A percentile compares a stretch with the other conserved stretches of the same genome.
Conservation (phyloP, 345 rosid species). For the Noccaea bulbosa region DNA sequence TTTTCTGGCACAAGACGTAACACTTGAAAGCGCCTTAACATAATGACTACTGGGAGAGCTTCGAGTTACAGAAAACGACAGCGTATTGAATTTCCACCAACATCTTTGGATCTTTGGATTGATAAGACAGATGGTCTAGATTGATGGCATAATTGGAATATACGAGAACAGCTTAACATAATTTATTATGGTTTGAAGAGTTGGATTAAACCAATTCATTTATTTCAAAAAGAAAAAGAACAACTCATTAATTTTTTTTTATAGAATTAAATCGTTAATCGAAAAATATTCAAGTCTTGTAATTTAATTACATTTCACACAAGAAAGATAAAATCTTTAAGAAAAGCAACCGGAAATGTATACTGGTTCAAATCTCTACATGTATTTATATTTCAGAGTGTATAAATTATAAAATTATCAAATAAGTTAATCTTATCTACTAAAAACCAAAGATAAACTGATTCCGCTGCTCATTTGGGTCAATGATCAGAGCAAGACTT, state of each 20-base stretch:
- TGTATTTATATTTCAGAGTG: not conserved
- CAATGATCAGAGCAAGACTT: constrained; percentile 54
- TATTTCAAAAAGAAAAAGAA: not conserved
- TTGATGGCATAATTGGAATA: not conserved
- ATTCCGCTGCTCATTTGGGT: not conserved
- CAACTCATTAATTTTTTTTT: not conserved
- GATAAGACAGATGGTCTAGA: not conserved
- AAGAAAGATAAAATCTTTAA: too few relatives aligned
- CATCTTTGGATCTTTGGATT: constrained; percentile 8
- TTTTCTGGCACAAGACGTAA: constrained; percentile 1
- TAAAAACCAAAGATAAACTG: too few relatives aligned
- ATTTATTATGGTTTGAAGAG: not conserved
- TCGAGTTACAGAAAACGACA: constrained; percentile 2
- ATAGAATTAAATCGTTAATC: not conserved
- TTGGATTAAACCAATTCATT: constrained; percentile 2
- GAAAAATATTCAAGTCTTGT: constrained; percentile 10
- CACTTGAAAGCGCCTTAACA: not conserved
- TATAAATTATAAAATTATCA: too few relatives aligned
- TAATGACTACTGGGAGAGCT: constrained; percentile 9
- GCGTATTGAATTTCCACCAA: not conserved
- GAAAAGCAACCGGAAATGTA: too few relatives aligned
- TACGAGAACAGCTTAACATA: not conserved
- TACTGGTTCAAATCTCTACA: constrained; percentile 6
- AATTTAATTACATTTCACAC: not conserved
- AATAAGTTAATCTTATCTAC: too few relatives aligned